Evolutionary conservation across 805 yeast species (phyloP), one percentile per base, ranked within the genome.

Genomic region (Metschnikowia peoriensis): DNA sequence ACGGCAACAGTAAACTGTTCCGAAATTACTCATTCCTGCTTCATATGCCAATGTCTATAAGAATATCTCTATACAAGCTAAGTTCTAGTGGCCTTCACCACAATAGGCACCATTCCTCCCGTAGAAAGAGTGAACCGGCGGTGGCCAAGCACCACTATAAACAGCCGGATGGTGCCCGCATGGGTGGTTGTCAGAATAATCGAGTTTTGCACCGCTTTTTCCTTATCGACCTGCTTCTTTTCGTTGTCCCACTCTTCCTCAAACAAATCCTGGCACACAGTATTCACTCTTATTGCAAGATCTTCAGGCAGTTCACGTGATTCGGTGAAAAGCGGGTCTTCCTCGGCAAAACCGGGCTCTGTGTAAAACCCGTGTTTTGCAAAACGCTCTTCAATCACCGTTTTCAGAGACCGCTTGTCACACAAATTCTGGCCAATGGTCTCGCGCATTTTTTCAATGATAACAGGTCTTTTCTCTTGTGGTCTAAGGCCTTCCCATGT

Each of bases 41-140:
- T 22, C 22, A 22, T 22, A 22, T 22, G 22, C 4, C 22, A 22
- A 22, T 22, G 22, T 22, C 22, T 22, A 22, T 22, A 22, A 22
- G 22, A 22, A 22, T 22, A 22, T 22, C 4, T 22, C 22, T 22
- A 22, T 4, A 32, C 10, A 32, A 32, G 10, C 44, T 42, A 46
- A 16, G 16, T 12, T 48, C 63, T 57, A 8, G 69, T 65, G 7
- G 75, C 85, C 61, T 79, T 80, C 22, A 84, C 76, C 3, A 83
- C 80, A 32, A 81, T 71, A 4, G 85, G 84, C 12, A 84, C 80
- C 75, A 83, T 77, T n/a, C 86, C 85, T 7, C 88, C 88, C 1
- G 88, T 83, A 34, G 83, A 78, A 43, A 84, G 77, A 27, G 82
- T 74, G 60, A 83, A 79, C n/a, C 73, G 70, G 51, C 87, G 73